phyloP scores from a whole-genome alignment of 2,329 filamentous ascomycete species.

The Colletotrichum tofieldiae region DNA sequence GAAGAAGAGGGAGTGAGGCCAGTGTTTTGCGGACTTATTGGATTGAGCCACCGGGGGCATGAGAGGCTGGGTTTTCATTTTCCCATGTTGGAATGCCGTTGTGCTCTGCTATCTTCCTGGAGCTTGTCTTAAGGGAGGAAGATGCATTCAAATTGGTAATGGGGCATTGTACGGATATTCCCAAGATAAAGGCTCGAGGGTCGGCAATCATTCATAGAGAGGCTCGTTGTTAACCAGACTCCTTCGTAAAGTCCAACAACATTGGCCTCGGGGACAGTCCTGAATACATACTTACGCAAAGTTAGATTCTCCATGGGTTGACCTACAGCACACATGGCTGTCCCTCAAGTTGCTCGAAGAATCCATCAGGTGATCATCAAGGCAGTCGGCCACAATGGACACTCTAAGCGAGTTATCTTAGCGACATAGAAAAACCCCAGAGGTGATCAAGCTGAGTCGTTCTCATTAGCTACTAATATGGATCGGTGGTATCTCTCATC shows the following conservation, averaged over 20 bases:
- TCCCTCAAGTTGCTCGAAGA: background rate
- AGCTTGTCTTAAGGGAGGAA: too few species aligned
- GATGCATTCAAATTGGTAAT: background rate
- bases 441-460: background rate
- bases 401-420: too few species aligned
- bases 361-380: background rate
- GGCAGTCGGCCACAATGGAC: too few species aligned
- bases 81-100: background rate
- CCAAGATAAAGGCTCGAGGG: too few species aligned
- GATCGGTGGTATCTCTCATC: constrained; percentile 34
- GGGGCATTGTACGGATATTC: background rate
- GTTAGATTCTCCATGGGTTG: background rate
- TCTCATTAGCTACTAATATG: constrained; percentile 25
- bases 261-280: background rate
- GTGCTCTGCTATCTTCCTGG: background rate
- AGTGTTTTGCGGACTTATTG: background rate
- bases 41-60: background rate
- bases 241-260: background rate
- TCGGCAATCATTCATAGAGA: background rate
- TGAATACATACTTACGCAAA: background rate
- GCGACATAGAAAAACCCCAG: background rate
- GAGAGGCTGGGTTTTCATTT: background rate
- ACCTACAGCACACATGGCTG: background rate
- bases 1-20: background rate
- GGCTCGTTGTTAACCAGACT: background rate